phyloP scores from a whole-genome alignment of 2,329 filamentous ascomycete species.

The Capronia coronata region DNA sequence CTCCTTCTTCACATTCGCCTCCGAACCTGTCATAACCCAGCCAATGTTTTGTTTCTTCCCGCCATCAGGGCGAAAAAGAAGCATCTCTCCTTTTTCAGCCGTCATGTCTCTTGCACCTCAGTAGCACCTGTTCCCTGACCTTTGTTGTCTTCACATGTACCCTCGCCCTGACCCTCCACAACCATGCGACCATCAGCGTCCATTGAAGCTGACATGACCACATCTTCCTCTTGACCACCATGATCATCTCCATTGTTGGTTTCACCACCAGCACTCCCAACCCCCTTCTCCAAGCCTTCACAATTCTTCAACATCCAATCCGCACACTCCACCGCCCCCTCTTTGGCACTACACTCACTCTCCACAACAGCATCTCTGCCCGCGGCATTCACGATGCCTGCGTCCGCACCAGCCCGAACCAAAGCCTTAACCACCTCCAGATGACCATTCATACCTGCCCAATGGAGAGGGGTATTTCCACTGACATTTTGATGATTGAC shows the following conservation, averaged over 20 bases:
- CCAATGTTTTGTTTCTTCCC: too few species aligned
- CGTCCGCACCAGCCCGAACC: slow-evolving; percentile 68
- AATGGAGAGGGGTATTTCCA: slow-evolving; percentile 88
- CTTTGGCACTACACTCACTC: slow-evolving; percentile 50
- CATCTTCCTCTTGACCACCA: too few species aligned
- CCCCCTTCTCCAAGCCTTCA: slow-evolving; percentile 22
- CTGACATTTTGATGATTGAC: slow-evolving; percentile 61
- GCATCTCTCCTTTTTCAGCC: too few species aligned
- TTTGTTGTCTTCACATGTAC: too few species aligned
- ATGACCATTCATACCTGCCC: slow-evolving; percentile 87
- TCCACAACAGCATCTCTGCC: slow-evolving; percentile 75
- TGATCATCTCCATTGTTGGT: background rate
- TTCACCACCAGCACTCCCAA: slow-evolving; percentile 12
- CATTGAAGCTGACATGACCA: too few species aligned
- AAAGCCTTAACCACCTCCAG: slow-evolving; percentile 71
- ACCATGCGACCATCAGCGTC: background rate
- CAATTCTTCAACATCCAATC: slow-evolving; percentile 29
- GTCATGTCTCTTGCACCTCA: slow-evolving; percentile 4
- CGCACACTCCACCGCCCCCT: slow-evolving; percentile 23
- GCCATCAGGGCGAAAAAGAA: too few species aligned
- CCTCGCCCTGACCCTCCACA: too few species aligned
- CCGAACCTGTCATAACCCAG: too few species aligned
- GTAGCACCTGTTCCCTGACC: background rate
- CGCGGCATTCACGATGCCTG: slow-evolving; percentile 70
- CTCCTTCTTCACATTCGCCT: too few species aligned